Conservation (phyloP, 345 rosid species). For the Raphanus raphanistrum region DNA sequence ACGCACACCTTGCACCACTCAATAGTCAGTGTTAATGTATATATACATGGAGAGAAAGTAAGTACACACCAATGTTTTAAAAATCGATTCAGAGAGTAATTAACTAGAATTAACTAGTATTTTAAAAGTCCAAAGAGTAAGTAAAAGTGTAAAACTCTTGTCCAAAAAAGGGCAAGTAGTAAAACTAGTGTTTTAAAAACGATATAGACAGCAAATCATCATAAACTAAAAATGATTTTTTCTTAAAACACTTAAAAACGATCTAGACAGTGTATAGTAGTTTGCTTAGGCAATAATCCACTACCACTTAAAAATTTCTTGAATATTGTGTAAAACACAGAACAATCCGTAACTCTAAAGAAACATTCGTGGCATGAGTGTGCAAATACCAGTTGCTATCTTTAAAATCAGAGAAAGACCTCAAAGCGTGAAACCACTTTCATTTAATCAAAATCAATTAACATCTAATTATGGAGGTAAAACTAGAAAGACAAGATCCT, state of each 20-base stretch:
- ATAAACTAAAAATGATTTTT: no score
- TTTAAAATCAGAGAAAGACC: neutral
- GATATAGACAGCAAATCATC: no score
- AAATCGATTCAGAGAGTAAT: neutral
- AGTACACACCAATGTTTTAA: neutral
- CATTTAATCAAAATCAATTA: neutral
- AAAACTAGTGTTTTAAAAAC: no score
- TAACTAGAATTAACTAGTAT: no score
- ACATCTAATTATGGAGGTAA: neutral
- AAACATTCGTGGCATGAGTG: neutral
- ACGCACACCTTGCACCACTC: conserved; percentile 5
- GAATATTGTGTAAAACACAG: neutral
- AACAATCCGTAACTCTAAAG: neutral
- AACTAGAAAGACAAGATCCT: neutral
- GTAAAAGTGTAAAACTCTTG: no score
- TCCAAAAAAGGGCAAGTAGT: no score
- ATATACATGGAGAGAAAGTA: neutral
- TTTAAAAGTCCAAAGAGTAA: no score
- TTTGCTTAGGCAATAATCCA: neutral
- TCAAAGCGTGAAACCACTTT: neutral
- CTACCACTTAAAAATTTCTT: neutral
- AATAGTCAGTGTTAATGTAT: neutral
- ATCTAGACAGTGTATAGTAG: neutral
- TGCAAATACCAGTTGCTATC: neutral
- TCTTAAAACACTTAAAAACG: no score